A percentile compares a stretch with the other conserved stretches of the same genome.
These are phyloP conservation scores for Helminthosporium solani DNA, from an alignment of 2,329 filamentous ascomycete species.

Conservation along the genomic window DNA sequence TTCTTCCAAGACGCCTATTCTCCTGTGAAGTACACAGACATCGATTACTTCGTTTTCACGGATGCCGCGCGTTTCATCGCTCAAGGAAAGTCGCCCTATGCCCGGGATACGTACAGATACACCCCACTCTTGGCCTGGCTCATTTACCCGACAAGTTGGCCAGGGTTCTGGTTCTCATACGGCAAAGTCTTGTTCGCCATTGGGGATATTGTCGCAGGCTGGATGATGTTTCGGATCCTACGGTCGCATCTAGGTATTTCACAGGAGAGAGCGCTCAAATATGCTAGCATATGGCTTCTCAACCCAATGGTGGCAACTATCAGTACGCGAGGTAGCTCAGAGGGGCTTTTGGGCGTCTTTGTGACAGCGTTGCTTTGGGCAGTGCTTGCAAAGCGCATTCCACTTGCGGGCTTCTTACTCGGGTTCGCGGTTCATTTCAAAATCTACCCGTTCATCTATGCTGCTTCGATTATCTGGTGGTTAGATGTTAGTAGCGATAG, in stretches of 20 bases:
- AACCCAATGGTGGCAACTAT: slow-evolving; percentile 99
- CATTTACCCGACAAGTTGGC: slow-evolving; percentile 73
- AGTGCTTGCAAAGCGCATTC: slow-evolving; percentile 62
- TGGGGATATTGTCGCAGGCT: slow-evolving; percentile 82
- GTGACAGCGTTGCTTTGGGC: slow-evolving; percentile 84
- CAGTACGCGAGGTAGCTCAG: slow-evolving; percentile 89
- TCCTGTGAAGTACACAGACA: slow-evolving; percentile 95
- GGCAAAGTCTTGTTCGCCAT: slow-evolving; percentile 85
- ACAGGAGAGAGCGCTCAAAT: slow-evolving; percentile 62
- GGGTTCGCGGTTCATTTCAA: slow-evolving; percentile 93
- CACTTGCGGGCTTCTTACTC: slow-evolving; percentile 70
- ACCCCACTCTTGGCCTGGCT: slow-evolving; percentile 93
- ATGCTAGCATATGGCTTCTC: slow-evolving; percentile 85
- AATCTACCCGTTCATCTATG: slow-evolving; percentile 98
- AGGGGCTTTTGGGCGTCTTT: slow-evolving; percentile 83
- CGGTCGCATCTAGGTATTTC: slow-evolving; percentile 37
- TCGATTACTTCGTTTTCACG: slow-evolving; percentile 98
- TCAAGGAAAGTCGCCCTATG: slow-evolving; percentile 73
- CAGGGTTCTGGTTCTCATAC: slow-evolving; percentile 69
- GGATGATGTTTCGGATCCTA: slow-evolving; percentile 65
- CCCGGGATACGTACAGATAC: slow-evolving; percentile 92
- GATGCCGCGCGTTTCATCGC: slow-evolving; percentile 81
- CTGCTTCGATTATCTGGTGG: slow-evolving; percentile 77
- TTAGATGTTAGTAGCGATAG: slow-evolving; percentile 57
- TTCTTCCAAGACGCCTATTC: slow-evolving; percentile 90